These are phyloP conservation scores for Nannochloropsis gaditana DNA, from an alignment of 108 stramenopile species.

Conservation along the genomic window DNA sequence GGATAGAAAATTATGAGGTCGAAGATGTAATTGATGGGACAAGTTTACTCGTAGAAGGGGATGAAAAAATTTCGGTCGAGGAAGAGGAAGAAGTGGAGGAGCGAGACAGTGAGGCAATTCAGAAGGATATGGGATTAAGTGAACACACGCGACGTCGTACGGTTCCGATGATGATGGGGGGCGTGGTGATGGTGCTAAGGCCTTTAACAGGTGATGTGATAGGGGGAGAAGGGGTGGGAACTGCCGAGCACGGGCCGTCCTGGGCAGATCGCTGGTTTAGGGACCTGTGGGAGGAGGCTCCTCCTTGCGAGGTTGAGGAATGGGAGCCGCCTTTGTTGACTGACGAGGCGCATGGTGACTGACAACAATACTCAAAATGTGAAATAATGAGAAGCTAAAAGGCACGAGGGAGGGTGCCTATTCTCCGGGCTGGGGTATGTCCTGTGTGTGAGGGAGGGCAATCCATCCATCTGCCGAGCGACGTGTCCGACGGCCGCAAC, in stretches of 20 bases:
- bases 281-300: background rate
- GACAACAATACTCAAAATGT: too few species aligned
- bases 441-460: background rate
- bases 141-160: background rate
- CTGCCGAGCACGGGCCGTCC: too few species aligned
- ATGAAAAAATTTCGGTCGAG: background rate
- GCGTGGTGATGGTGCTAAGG: background rate
- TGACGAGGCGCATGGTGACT: background rate
- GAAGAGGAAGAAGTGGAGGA: background rate
- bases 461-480: background rate
- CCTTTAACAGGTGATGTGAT: background rate
- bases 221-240: too few species aligned
- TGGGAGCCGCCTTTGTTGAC: background rate
- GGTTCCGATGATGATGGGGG: background rate
- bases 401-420: background rate
- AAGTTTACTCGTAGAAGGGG: background rate
- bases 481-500: background rate
- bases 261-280: background rate
- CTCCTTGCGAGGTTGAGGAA: background rate
- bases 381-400: too few species aligned
- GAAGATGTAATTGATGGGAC: background rate
- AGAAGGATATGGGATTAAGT: too few species aligned
- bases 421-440: background rate
- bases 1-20: background rate
- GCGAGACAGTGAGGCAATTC: background rate